These are phyloP conservation scores for Musa itinerans DNA, from an alignment of 176 grass and related monocot species.

Conservation along the genomic window DNA sequence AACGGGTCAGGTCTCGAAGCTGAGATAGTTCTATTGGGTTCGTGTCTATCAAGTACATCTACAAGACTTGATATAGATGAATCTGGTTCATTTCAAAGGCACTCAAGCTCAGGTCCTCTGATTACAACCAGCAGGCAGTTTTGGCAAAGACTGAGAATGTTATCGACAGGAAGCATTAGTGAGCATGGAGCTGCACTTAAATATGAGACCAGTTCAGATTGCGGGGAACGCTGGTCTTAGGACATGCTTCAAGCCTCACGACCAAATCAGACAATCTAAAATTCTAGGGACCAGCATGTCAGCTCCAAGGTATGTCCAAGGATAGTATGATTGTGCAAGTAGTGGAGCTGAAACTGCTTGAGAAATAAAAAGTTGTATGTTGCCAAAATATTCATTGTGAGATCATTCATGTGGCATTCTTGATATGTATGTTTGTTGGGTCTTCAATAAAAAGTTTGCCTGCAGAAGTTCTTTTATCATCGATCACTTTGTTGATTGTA, in stretches of 20 bases:
- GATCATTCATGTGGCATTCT: background rate
- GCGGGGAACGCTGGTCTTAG: constrained; percentile 28
- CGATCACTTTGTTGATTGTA: background rate
- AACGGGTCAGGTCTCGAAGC: constrained; percentile 50
- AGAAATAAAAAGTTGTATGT: background rate
- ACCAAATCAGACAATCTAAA: background rate
- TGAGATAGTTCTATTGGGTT: constrained; percentile 60
- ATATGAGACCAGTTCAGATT: constrained; percentile 40
- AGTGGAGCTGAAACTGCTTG: too few relatives aligned
- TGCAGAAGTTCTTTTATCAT: background rate
- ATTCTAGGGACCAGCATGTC: background rate
- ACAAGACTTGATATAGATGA: constrained; percentile 35
- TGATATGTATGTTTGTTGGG: background rate
- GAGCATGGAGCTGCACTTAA: constrained; percentile 58
- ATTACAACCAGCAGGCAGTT: constrained; percentile 50
- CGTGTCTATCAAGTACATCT: constrained; percentile 52
- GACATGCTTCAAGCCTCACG: background rate
- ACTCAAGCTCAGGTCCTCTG: constrained; percentile 69
- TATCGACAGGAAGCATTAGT: constrained; percentile 71
- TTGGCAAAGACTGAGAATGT: constrained; percentile 71
- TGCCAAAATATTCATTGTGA: background rate
- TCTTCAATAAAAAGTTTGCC: background rate
- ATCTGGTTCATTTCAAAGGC: constrained; percentile 47
- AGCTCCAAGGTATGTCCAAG: too few relatives aligned
- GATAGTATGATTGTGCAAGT: too few relatives aligned